Percentiles rank a stretch among this genome's conserved stretches.
Evolutionary conservation across 1,139 yeast species (phyloP).

Genomic region (Lodderomyces orthopsilosis): DNA sequence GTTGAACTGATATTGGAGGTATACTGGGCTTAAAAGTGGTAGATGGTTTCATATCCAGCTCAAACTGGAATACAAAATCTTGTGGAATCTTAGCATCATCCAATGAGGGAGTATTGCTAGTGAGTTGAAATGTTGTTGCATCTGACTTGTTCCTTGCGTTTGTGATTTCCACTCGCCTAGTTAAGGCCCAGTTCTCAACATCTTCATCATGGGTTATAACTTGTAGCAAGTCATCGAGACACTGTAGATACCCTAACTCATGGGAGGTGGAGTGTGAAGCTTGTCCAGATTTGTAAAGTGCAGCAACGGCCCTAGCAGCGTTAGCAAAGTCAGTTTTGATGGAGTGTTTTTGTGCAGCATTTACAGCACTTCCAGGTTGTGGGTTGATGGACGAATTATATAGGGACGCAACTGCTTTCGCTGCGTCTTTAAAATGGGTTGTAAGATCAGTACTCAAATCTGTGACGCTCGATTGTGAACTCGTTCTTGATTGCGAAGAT

Average conservation of each 20-base stretch:
- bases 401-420: constrained; percentile 43
- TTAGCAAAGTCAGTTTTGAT: constrained; percentile 52
- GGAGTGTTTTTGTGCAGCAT: constrained; percentile 26
- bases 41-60: constrained; percentile 28
- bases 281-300: constrained; percentile 54
- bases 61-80: constrained; percentile 38
- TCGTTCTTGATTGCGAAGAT: constrained; percentile 1
- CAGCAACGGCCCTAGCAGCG: constrained; percentile 66
- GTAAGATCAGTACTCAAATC: constrained; percentile 44
- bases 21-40: constrained; percentile 44
- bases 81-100: constrained; percentile 22
- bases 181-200: constrained; percentile 52
- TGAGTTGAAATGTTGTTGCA: background rate
- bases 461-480: background rate
- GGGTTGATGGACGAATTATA: constrained; percentile 28
- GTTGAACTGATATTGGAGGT: constrained; percentile 45
- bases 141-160: constrained; percentile 4
- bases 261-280: constrained; percentile 41
- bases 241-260: constrained; percentile 55
- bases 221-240: constrained; percentile 53
- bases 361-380: constrained; percentile 34
- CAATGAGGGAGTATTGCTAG: background rate
- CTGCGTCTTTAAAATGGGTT: constrained; percentile 44
- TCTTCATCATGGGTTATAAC: constrained; percentile 48
- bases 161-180: constrained; percentile 27